Evolutionary conservation across 1,284 basidiomycete genomes (phyloP).

Genomic region (Caloboletus inedulis): DNA sequence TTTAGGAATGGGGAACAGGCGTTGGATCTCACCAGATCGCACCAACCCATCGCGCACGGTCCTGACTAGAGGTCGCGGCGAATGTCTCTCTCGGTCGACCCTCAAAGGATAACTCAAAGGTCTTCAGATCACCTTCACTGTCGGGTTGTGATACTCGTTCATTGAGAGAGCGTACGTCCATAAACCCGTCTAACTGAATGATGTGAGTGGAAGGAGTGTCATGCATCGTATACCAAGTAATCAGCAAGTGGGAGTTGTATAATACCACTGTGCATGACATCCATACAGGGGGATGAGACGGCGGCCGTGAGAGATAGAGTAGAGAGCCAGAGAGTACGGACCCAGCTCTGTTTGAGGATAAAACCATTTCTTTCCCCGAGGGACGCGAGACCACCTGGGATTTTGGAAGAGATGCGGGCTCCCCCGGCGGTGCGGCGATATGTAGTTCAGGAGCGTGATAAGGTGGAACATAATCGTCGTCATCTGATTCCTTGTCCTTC

Average conservation of each 20-base stretch:
- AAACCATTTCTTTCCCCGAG: background rate
- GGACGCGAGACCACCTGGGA: constrained; percentile 1
- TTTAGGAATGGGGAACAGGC: background rate
- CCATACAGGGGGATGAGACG: constrained; percentile 47
- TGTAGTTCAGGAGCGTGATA: constrained; percentile 8
- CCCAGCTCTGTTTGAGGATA: background rate
- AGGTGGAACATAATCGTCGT: constrained; percentile 17
- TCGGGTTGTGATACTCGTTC: constrained; percentile 43
- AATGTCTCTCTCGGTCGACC: constrained; percentile 53
- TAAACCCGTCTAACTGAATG: constrained; percentile 50
- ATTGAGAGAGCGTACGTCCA: constrained; percentile 60
- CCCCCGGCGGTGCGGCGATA: background rate
- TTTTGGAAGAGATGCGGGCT: constrained; percentile 4
- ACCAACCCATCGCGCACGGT: constrained; percentile 68
- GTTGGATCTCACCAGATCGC: constrained; percentile 55
- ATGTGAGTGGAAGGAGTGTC: constrained; percentile 45
- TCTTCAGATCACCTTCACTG: constrained; percentile 39
- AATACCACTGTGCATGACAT: constrained; percentile 49
- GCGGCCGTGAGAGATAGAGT: constrained; percentile 46
- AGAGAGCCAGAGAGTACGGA: constrained; percentile 40
- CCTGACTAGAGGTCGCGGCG: constrained; percentile 55
- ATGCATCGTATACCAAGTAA: constrained; percentile 45
- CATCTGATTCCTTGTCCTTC: constrained; percentile 36
- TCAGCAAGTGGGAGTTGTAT: constrained; percentile 43
- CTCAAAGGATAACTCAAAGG: constrained; percentile 64